A percentile compares a stretch with the other conserved stretches of the same genome.
These are phyloP conservation scores for Pseudogymnoascus sp. DNA, from an alignment of 2,329 filamentous ascomycete genomes.

Conservation along the genomic window DNA sequence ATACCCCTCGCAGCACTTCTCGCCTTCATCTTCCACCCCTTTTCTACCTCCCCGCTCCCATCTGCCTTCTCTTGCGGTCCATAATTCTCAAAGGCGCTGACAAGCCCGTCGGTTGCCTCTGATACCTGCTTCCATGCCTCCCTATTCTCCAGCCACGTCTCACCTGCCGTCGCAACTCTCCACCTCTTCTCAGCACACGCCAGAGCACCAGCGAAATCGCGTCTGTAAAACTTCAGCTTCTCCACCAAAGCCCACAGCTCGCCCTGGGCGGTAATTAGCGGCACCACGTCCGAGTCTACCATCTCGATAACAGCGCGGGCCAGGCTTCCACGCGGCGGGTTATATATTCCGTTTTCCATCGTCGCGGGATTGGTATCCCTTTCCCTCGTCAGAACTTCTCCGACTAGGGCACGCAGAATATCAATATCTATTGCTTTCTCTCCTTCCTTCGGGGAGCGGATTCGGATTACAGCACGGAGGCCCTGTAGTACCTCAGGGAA, in stretches of 20 bases:
- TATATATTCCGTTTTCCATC: conserved; percentile 27
- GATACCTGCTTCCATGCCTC: conserved; percentile 52
- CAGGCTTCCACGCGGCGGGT: conserved; percentile 49
- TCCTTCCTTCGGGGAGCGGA: conserved; percentile 57
- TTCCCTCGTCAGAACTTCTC: conserved; percentile 53
- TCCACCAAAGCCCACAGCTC: conserved; percentile 71
- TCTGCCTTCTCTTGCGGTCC: conserved; percentile 53
- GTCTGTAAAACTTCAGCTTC: conserved; percentile 65
- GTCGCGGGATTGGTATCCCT: conserved; percentile 32
- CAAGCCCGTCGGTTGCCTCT: conserved; percentile 67
- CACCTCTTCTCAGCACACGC: conserved; percentile 86
- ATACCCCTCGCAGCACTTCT: conserved; percentile 77
- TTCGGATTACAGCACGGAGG: conserved; percentile 65
- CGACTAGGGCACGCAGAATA: conserved; percentile 64
- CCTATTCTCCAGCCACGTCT: conserved; percentile 33
- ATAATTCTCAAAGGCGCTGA: conserved; percentile 76
- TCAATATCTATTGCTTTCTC: conserved; percentile 73
- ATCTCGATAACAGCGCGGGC: conserved; percentile 61
- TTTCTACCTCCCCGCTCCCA: conserved; percentile 59
- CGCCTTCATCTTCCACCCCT: conserved; percentile 83
- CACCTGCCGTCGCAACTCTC: conserved; percentile 57
- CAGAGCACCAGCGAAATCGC: conserved; percentile 64
- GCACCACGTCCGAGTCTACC: conserved; percentile 66
- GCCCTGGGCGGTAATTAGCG: conserved; percentile 74
- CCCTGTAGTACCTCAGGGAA: conserved; percentile 70